A percentile compares a stretch with the other conserved stretches of the same genome.
Conservation (phyloP, 352 stramenopile species). For the Globisporangium barbulae region DNA sequence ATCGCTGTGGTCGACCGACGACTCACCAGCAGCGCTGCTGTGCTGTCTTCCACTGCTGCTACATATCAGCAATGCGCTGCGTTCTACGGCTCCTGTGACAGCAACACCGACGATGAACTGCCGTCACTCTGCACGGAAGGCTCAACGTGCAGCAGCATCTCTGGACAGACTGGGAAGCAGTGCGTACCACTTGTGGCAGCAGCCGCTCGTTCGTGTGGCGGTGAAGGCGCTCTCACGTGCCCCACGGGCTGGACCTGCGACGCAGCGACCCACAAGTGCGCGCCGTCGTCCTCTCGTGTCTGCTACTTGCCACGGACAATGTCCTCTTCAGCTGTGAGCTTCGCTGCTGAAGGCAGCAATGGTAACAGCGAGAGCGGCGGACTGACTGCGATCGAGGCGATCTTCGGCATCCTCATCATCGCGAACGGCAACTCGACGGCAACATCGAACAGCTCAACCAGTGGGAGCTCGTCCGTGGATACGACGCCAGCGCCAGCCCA, state of each 20-base stretch:
- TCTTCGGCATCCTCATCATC: constrained; percentile 36
- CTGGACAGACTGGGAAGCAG: constrained; percentile 2
- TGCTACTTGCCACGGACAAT: constrained; percentile 27
- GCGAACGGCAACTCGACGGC: constrained; percentile 14
- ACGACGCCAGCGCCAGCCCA: neutral
- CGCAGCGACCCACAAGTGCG: constrained; percentile 17
- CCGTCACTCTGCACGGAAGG: constrained; percentile 31
- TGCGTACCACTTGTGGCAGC: constrained; percentile 22
- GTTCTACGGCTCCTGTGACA: constrained; percentile 28
- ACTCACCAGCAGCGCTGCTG: neutral
- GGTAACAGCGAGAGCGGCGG: constrained; percentile 3
- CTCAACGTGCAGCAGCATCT: constrained; percentile 23
- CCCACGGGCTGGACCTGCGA: constrained; percentile 33
- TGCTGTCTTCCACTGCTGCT: neutral
- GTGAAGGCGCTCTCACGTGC: constrained; percentile 16
- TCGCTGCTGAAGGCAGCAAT: constrained; percentile 25
- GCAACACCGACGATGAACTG: neutral
- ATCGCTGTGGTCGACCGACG: constrained; percentile 17
- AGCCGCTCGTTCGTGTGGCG: constrained; percentile 7
- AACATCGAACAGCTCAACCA: neutral
- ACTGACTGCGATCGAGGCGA: constrained; percentile 28
- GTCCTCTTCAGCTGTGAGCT: constrained; percentile 12
- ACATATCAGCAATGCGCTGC: constrained; percentile 15
- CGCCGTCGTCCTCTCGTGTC: constrained; percentile 27
- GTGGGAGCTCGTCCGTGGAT: neutral